phyloP scores from a whole-genome alignment of 371 early-diverging fungal genomes.

The Sporodiniella umbellata region DNA sequence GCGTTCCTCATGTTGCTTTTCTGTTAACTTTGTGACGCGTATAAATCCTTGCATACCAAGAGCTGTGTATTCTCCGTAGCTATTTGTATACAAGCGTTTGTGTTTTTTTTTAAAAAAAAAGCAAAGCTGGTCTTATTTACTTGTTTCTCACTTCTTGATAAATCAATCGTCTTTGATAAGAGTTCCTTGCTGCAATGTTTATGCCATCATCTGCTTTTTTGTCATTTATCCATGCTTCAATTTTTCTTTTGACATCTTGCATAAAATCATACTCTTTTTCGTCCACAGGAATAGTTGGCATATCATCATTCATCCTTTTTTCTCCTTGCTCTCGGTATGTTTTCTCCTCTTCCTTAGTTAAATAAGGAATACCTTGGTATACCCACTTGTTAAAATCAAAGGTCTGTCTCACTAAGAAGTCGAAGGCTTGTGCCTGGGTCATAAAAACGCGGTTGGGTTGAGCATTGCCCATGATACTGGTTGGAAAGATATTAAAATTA shows the following conservation, averaged over 20 bases:
- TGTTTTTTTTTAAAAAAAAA: not conserved
- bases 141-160: slow-evolving; percentile 67
- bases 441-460: slow-evolving; percentile 64
- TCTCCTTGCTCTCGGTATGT: slow-evolving; percentile 40
- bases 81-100: slow-evolving; percentile 1
- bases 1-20: slow-evolving; percentile 36
- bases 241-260: slow-evolving; percentile 33
- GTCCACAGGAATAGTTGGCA: slow-evolving; percentile 62
- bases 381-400: slow-evolving; percentile 88
- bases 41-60: slow-evolving; percentile 46
- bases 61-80: slow-evolving; percentile 40
- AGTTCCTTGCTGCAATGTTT: slow-evolving; percentile 48
- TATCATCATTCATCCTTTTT: slow-evolving; percentile 43
- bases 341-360: slow-evolving; percentile 66
- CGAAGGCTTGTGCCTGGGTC: slow-evolving; percentile 70
- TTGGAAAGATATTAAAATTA: slow-evolving; percentile 88
- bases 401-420: slow-evolving; percentile 70
- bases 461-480: slow-evolving; percentile 51
- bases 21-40: slow-evolving; percentile 33
- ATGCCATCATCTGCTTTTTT: slow-evolving; percentile 35
- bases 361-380: slow-evolving; percentile 73
- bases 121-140: slow-evolving; percentile 15
- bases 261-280: slow-evolving; percentile 57
- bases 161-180: slow-evolving; percentile 61
- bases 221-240: slow-evolving; percentile 45